Base-by-base conservation (phyloP, 1,284 basidiomycete species). In the Microbotryum violaceum region DNA sequence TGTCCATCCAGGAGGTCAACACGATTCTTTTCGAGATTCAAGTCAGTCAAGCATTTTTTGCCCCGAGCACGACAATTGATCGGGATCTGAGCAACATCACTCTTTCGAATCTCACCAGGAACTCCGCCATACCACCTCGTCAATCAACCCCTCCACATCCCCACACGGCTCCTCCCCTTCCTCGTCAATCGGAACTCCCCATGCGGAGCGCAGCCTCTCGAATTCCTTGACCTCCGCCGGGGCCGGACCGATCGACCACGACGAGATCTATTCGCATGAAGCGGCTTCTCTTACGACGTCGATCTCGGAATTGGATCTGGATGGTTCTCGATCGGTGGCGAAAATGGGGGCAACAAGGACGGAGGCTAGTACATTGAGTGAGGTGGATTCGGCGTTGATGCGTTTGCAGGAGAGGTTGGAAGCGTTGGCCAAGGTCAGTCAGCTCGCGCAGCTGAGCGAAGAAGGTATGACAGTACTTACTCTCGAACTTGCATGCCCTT, bases 341-440 rank as follows among this genome's bases (percentile, higher is more conserved):
- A 42, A 42, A 42, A 1, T 42, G 37, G 37, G 12, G 12, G 37
- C 37, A 10, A 42, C 37, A 18, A 42, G 37, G 16, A 42, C 37
- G 14, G 23, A 23, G 14, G 29, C 49, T 25, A 29, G 49, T 29
- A 25, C 83, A 44, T 83, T 85, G 1, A 79, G 78, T 61, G 82
- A 85, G 57, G 88, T 92, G 62, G 89, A 91, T 73, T 81, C 85
- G 63, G 87, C 88, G 4, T 79, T 92, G 47, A 85, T 86, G 77
- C 82, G 76, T 63, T 81, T 92, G 60, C 86, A 91, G 67, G 86
- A 88, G 74, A 83, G 84, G 61, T 78, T 92, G n/a, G 86, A 89
- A 70, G 75, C 80, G 5, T 84, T 89, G 48, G 78, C 57, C 23
- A 56, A 47, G 56, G 44, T 50, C 33, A 12, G 56, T 52, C 21